phyloP scores from a whole-genome alignment of 2,329 filamentous ascomycete genomes.

The Daldinia sp. region DNA sequence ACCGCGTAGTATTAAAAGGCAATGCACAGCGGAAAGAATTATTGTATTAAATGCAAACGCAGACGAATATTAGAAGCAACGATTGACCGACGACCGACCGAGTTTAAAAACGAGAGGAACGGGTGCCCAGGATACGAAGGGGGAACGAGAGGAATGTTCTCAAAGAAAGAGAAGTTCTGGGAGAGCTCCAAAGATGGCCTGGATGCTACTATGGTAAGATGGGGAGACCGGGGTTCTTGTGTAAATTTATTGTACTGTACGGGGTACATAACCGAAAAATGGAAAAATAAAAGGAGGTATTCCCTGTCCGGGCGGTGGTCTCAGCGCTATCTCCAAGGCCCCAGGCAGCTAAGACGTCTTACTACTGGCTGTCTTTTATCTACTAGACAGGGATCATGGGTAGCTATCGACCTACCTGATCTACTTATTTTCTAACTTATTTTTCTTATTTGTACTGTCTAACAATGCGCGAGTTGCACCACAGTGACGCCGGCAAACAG shows the following conservation, averaged over 20 bases:
- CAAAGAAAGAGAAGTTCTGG: conserved; percentile 23
- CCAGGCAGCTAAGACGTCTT: conserved; percentile 14
- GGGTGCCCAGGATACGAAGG: conserved; percentile 33
- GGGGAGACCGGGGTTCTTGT: conserved; percentile 18
- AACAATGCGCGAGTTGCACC: neutral
- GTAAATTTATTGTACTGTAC: conserved; percentile 29
- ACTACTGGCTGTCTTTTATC: conserved; percentile 31
- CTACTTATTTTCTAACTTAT: neutral
- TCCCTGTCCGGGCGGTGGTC: conserved; percentile 30
- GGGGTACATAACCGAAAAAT: conserved; percentile 24
- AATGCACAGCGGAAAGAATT: conserved; percentile 31
- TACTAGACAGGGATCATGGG: conserved; percentile 30
- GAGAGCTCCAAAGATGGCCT: conserved; percentile 15
- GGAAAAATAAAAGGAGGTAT: conserved; percentile 30
- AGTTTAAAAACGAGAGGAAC: conserved; percentile 32
- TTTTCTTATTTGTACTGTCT: conserved; percentile 4
- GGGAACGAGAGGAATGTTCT: conserved; percentile 37
- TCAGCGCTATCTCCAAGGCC: conserved; percentile 32
- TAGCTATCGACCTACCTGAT: conserved; percentile 32
- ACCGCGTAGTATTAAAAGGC: conserved; percentile 31
- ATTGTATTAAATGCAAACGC: conserved; percentile 11
- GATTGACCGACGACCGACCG: conserved; percentile 22
- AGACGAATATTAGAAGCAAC: conserved; percentile 26
- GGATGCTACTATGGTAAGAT: too few relatives aligned
- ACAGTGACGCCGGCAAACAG: neutral